Evolutionary conservation across 148 eudicot species (phyloP), one percentile per base, ranked within the genome.

Genomic region (Rhododendron ferrugineum): DNA sequence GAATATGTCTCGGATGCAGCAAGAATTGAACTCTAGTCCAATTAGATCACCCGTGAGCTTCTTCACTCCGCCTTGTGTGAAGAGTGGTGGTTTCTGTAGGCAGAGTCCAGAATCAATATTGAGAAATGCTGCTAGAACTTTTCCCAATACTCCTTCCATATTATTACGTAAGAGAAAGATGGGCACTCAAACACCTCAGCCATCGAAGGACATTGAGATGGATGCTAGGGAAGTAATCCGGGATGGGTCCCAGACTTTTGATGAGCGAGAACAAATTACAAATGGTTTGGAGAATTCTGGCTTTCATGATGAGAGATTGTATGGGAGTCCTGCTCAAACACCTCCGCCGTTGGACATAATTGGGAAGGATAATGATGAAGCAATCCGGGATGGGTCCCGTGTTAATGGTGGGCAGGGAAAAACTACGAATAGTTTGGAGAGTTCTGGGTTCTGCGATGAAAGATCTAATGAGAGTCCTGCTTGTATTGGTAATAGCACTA

Each of bases 101-200:
- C 91, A 86, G 84, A 91, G 94, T 85, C 97, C 98, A 10, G 98
- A 96, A 85, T 93, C 94, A 56, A 93, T 94, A 80, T 88, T 96
- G 88, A 93, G 84, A 91, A 89, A 87, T 85, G 99, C 99, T 82
- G 99, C 99, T 3, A 91, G 80, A 86, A 96, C 92, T 52, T 96
- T 92, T 86, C 94, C 93, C 23, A 93, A 93, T 83, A 93, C 97
- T 42, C 99, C 99, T 87, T 94, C 99, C 54, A 96, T 96, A 86
- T 44, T 96, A 86, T 44, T 94, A 26, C 89, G 99, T 83, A 96
- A 94, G 87, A 94, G 99, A 90, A 93, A 89, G 87, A 84, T 87
- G 11, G 84, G 79, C 82, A 74, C 84, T 72, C 90, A 80, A 73
- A 87, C 88, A 58, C 88, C 90, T 66, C 85, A 80, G 32, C 79